Conservation (phyloP, 2,329 filamentous ascomycete genomes). For the Tolypocladium paradoxum region DNA sequence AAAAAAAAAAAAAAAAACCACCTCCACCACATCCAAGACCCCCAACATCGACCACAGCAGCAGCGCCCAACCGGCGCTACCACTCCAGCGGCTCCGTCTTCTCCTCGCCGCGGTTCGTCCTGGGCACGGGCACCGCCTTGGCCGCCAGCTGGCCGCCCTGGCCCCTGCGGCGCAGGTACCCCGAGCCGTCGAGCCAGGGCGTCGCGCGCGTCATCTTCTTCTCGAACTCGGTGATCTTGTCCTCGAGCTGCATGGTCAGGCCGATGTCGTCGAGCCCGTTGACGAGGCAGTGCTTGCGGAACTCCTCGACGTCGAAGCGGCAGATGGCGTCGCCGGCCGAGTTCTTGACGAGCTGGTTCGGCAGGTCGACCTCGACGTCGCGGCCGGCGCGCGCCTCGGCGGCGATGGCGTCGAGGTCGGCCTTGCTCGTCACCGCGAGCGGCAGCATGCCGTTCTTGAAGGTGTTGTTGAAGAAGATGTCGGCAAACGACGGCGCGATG, state of each 20-base stretch:
- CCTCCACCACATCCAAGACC: not conserved
- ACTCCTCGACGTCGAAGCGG: constrained; percentile 80
- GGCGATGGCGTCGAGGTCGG: constrained; percentile 58
- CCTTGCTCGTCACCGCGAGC: constrained; percentile 59
- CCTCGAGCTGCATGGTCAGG: constrained; percentile 82
- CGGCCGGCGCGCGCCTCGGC: constrained; percentile 67
- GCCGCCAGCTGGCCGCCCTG: constrained; percentile 43
- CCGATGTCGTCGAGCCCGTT: constrained; percentile 96
- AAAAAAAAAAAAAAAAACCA: constrained; percentile 7
- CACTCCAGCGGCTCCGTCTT: constrained; percentile 83
- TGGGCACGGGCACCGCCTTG: constrained; percentile 62
- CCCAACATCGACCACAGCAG: not conserved
- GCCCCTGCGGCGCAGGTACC: constrained; percentile 53
- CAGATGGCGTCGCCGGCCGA: constrained; percentile 63
- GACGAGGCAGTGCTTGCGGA: constrained; percentile 85
- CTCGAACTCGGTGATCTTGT: constrained; percentile 81
- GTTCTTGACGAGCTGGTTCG: constrained; percentile 72
- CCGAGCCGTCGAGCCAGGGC: constrained; percentile 84
- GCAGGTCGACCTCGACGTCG: constrained; percentile 83
- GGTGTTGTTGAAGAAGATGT: constrained; percentile 99
- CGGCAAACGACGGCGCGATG: constrained; percentile 67
- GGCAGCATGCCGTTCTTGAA: constrained; percentile 99
- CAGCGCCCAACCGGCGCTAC: too few relatives aligned
- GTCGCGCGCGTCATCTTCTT: constrained; percentile 62
- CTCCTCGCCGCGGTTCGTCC: constrained; percentile 78